phyloP scores from a whole-genome alignment of 345 rosid genomes.

The Linum tenue region DNA sequence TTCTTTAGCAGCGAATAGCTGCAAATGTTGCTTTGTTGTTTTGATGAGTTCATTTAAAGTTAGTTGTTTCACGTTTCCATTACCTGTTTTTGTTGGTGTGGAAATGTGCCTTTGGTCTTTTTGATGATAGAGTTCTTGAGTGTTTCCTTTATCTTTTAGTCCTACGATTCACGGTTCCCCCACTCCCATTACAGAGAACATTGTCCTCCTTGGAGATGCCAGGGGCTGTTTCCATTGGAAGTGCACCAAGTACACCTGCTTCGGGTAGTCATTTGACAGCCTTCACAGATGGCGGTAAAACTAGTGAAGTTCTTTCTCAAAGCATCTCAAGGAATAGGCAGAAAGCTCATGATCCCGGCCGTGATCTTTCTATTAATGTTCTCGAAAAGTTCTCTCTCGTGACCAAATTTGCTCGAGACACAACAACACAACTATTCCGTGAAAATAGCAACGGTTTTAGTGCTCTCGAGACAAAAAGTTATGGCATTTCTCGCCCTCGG shows the following conservation, averaged over 20 bases:
- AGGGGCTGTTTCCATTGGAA: conserved; percentile 55
- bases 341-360: conserved; percentile 73
- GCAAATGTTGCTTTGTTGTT: conserved; percentile 4
- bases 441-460: conserved; percentile 57
- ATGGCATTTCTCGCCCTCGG: conserved; percentile 20
- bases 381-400: conserved; percentile 91
- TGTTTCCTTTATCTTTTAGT: not conserved
- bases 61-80: not conserved
- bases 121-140: not conserved
- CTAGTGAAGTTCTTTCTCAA: conserved; percentile 30
- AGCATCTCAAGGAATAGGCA: conserved; percentile 47
- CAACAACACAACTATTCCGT: conserved; percentile 76
- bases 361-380: conserved; percentile 81
- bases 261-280: conserved; percentile 34
- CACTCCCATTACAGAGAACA: conserved; percentile 44
- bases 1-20: not conserved
- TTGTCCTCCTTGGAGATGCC: conserved; percentile 93
- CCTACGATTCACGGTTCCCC: conserved; percentile 14
- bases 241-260: conserved; percentile 38
- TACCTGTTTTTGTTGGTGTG: not conserved
- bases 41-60: not conserved
- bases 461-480: conserved; percentile 46
- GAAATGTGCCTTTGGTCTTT: not conserved
- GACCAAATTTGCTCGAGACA: conserved; percentile 87
- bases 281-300: conserved; percentile 25